These are phyloP conservation scores for Haemoproteus tartakovskyi DNA, from an alignment of 169 alveolate genomes.

Conservation along the genomic window DNA sequence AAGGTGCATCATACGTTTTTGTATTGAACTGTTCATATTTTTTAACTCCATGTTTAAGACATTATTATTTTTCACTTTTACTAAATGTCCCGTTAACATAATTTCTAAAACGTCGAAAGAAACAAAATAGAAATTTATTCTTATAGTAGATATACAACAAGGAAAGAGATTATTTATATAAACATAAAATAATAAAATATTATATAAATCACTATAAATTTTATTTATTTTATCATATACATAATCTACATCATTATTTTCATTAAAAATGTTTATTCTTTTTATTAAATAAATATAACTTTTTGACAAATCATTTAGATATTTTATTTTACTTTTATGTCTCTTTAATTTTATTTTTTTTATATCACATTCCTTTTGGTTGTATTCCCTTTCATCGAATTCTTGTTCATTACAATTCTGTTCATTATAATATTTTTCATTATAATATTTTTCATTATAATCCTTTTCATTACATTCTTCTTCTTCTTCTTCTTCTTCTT, in stretches of 20 bases:
- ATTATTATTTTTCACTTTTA: constrained; percentile 54
- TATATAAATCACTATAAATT: constrained; percentile 33
- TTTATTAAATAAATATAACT: constrained; percentile 54
- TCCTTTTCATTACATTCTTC: no score
- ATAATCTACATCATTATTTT: constrained; percentile 46
- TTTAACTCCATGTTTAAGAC: constrained; percentile 13
- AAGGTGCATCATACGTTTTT: constrained; percentile 32
- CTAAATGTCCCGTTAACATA: constrained; percentile 60
- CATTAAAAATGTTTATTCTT: constrained; percentile 40
- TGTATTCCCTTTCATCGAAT: no score
- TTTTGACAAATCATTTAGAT: constrained; percentile 39
- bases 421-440: no score
- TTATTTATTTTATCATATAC: constrained; percentile 45
- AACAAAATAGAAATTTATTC: constrained; percentile 8
- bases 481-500: no score
- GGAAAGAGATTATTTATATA: constrained; percentile 30
- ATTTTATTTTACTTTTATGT: constrained; percentile 25
- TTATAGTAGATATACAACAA: constrained; percentile 42
- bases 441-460: no score
- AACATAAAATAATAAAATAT: constrained; percentile 35
- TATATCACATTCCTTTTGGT: no score
- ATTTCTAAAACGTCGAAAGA: constrained; percentile 46
- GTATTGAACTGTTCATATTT: constrained; percentile 27
- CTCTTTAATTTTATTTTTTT: no score
- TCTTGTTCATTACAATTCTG: no score